These are phyloP conservation scores for Durotheca rogersii DNA, from an alignment of 495 filamentous ascomycete species.

Conservation along the genomic window DNA sequence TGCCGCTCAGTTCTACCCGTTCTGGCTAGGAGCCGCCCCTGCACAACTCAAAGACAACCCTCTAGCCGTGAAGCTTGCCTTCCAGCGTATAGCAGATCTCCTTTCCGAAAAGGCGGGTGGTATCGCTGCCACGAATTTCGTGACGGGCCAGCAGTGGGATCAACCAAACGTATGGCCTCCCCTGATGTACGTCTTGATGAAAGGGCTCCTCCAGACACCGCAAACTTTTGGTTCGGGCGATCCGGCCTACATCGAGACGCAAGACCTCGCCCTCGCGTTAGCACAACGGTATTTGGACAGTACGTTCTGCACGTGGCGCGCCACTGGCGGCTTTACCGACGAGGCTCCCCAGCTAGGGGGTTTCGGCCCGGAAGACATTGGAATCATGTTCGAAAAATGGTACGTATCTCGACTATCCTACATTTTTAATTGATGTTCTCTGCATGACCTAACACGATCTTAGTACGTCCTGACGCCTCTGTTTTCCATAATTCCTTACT, in stretches of 20 bases:
- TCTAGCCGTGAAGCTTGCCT: constrained; percentile 45
- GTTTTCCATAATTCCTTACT: too few relatives aligned
- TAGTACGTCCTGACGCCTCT: constrained; percentile 15
- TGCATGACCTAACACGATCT: constrained; percentile 7
- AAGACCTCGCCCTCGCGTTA: constrained; percentile 42
- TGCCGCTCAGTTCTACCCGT: constrained; percentile 50
- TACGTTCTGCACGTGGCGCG: constrained; percentile 54
- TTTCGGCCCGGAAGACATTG: constrained; percentile 34
- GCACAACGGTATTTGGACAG: constrained; percentile 53
- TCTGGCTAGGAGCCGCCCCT: constrained; percentile 55
- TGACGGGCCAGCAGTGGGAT: constrained; percentile 55
- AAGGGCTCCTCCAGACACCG: constrained; percentile 48
- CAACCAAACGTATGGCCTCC: constrained; percentile 55
- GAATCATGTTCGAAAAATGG: constrained; percentile 54
- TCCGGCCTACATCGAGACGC: constrained; percentile 42
- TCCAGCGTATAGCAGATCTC: constrained; percentile 36
- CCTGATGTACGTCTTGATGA: constrained; percentile 49
- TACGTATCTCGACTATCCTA: constrained; percentile 4
- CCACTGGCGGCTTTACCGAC: constrained; percentile 49
- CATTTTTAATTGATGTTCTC: not conserved
- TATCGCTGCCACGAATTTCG: constrained; percentile 47
- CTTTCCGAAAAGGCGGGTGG: constrained; percentile 43
- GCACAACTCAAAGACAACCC: constrained; percentile 45
- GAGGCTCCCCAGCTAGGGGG: constrained; percentile 46
- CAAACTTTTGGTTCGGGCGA: constrained; percentile 47